phyloP scores from a whole-genome alignment of 768 basidiomycete genomes.

The Tulasnella sp. region DNA sequence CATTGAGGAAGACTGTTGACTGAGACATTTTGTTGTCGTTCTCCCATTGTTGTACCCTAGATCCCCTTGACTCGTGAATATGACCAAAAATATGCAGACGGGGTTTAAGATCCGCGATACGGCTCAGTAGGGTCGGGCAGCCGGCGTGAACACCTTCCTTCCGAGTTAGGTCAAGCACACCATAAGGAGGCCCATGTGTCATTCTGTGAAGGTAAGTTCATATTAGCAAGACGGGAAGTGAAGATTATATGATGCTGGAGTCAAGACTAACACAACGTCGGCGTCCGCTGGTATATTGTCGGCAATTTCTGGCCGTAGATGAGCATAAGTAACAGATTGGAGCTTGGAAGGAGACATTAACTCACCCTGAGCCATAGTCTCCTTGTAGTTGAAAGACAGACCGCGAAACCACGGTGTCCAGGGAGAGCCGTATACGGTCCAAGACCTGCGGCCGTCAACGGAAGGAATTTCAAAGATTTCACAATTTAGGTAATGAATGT shows the following conservation, averaged over 20 bases:
- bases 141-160: not conserved
- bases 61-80: conserved; percentile 9
- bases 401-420: conserved; percentile 10
- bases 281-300: not conserved
- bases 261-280: conserved; percentile 3
- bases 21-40: not conserved
- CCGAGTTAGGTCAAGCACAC: conserved; percentile 4
- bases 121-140: not conserved
- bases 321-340: not conserved
- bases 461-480: conserved; percentile 10
- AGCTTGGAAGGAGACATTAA: not conserved
- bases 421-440: conserved; percentile 15
- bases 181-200: conserved; percentile 10
- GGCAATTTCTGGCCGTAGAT: conserved; percentile 1
- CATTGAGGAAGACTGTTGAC: conserved; percentile 8
- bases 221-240: no score
- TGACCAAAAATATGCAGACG: conserved; percentile 13
- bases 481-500: conserved; percentile 12
- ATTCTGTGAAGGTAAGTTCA: not conserved
- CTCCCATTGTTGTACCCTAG: not conserved
- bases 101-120: not conserved
- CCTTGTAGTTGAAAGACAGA: conserved; percentile 10
- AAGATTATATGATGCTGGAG: not conserved
- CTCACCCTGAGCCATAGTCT: not conserved
- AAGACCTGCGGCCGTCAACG: conserved; percentile 6